phyloP scores from a whole-genome alignment of 495 filamentous ascomycete species.

The Penicillium ucsense region DNA sequence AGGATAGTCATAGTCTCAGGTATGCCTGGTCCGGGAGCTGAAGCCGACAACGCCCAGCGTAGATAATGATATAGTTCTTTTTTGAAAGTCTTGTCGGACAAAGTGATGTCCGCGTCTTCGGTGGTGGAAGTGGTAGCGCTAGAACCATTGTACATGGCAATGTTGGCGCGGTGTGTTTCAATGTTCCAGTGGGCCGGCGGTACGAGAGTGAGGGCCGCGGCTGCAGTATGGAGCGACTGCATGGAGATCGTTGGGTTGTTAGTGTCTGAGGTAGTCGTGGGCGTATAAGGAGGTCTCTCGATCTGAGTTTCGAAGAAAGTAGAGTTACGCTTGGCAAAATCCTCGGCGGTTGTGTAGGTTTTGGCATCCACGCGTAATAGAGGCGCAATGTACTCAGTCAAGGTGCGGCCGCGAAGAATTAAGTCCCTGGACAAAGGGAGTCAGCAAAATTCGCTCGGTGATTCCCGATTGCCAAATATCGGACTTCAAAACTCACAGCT shows the following conservation, averaged over 20 bases:
- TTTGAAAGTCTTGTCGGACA: constrained; percentile 29
- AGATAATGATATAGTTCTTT: constrained; percentile 46
- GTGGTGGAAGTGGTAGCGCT: constrained; percentile 6
- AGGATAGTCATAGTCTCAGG: constrained; percentile 51
- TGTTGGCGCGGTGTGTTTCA: constrained; percentile 28
- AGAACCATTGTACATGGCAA: constrained; percentile 29
- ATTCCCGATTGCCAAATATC: no score
- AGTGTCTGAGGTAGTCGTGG: constrained; percentile 4
- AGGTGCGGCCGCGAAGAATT: constrained; percentile 22
- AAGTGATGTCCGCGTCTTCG: background rate
- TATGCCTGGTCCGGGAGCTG: constrained; percentile 48
- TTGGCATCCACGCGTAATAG: constrained; percentile 52
- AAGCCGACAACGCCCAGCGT: constrained; percentile 56
- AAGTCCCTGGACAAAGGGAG: constrained; percentile 11
- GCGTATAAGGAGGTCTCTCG: constrained; percentile 22
- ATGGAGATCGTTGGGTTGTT: constrained; percentile 18
- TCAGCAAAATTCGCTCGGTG: no score
- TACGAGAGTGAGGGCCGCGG: constrained; percentile 29
- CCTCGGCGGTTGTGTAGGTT: constrained; percentile 47
- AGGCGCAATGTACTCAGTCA: constrained; percentile 30
- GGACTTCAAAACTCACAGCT: constrained; percentile 18
- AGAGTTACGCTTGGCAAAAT: constrained; percentile 48
- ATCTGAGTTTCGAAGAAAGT: constrained; percentile 54
- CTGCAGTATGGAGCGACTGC: constrained; percentile 29
- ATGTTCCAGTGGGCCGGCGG: constrained; percentile 28